Evolutionary conservation across 176 grass and related monocot genomes (phyloP).

Genomic region (Carex myosuroides): DNA sequence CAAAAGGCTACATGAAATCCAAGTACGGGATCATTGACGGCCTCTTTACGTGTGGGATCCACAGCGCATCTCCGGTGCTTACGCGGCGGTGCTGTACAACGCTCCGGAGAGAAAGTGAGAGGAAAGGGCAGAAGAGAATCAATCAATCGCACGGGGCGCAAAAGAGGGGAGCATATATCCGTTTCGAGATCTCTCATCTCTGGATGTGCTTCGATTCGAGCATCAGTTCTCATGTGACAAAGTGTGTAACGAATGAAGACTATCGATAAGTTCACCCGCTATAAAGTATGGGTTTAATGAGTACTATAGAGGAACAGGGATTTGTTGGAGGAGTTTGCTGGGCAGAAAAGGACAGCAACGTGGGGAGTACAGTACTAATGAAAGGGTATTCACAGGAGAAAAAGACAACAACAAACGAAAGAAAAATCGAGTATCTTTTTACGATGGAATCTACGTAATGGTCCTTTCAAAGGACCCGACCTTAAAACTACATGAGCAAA

Average conservation of each 20-base stretch:
- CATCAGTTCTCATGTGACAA: neutral
- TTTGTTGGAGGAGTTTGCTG: neutral
- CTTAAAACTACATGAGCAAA: too few relatives aligned
- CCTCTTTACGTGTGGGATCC: neutral
- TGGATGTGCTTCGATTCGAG: neutral
- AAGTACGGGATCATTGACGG: neutral
- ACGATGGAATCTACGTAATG: neutral
- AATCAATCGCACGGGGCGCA: neutral
- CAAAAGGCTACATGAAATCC: neutral
- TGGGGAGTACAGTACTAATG: constrained; percentile 9
- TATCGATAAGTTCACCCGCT: neutral
- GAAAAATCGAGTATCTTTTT: neutral
- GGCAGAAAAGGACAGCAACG: constrained; percentile 11
- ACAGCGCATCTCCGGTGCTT: neutral
- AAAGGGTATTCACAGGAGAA: neutral
- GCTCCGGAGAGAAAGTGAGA: neutral
- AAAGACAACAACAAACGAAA: constrained; percentile 1
- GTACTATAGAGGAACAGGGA: constrained; percentile 2
- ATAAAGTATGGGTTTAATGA: neutral
- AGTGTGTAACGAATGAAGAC: neutral
- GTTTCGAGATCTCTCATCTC: neutral
- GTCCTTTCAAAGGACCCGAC: neutral
- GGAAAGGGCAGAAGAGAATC: neutral
- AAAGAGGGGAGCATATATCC: constrained; percentile 19
- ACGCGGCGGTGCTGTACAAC: neutral